Percentiles rank a stretch among this genome's conserved stretches.
Evolutionary conservation across 305 asterid species (phyloP).

Genomic region (Stenogyne calaminthoides): DNA sequence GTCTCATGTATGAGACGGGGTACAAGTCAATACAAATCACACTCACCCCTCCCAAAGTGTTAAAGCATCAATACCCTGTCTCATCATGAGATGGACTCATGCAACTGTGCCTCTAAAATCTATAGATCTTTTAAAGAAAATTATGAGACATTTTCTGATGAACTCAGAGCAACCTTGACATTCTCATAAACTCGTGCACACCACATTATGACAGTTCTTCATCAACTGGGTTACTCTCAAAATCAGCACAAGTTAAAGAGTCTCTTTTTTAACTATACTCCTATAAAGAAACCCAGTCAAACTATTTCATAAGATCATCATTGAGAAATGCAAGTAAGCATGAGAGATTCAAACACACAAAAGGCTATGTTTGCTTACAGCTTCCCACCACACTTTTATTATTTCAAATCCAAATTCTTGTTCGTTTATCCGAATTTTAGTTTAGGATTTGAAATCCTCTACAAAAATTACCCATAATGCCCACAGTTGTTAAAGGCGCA

Average conservation of each 20-base stretch:
- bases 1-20: too few relatives aligned
- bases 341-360: background rate
- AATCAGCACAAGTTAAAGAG: background rate
- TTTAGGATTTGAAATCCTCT: too few relatives aligned
- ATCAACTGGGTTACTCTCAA: constrained; percentile 4
- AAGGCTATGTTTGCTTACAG: background rate
- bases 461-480: too few relatives aligned
- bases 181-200: background rate
- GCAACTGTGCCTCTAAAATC: background rate
- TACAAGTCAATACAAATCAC: too few relatives aligned
- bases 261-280: background rate
- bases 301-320: background rate
- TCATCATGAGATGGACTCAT: too few relatives aligned
- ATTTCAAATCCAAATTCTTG: too few relatives aligned
- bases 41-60: too few relatives aligned
- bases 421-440: too few relatives aligned
- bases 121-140: background rate
- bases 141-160: background rate
- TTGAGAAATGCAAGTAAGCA: constrained; percentile 1
- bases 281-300: background rate
- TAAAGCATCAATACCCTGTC: background rate
- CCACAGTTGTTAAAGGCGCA: too few relatives aligned
- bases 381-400: too few relatives aligned
- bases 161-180: background rate
- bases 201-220: background rate